Evolutionary conservation across 2,329 filamentous ascomycete species (phyloP).

Genomic region (Aureobasidium sp.): DNA sequence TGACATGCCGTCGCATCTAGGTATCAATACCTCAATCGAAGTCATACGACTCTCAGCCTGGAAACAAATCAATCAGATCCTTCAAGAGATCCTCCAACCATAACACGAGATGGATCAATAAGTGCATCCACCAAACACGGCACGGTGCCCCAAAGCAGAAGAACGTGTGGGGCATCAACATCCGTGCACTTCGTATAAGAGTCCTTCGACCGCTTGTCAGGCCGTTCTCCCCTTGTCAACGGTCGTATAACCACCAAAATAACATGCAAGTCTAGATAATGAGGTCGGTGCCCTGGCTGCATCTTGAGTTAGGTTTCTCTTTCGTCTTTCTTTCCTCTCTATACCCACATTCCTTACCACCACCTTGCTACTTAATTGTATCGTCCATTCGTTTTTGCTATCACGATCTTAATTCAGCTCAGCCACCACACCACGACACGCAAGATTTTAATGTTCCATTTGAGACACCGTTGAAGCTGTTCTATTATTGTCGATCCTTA

Average conservation of each 20-base stretch:
- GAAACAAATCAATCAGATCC: not conserved
- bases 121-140: not conserved
- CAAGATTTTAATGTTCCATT: not conserved
- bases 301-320: not conserved
- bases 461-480: conserved; percentile 20
- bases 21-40: not conserved
- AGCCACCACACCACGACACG: not conserved
- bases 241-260: conserved; percentile 11
- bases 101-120: conserved; percentile 18
- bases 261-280: conserved; percentile 15
- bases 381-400: conserved; percentile 19
- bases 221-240: conserved; percentile 14
- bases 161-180: conserved; percentile 10
- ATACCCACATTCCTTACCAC: conserved; percentile 10
- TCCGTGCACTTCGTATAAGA: conserved; percentile 20
- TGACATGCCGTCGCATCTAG: not conserved
- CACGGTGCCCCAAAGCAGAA: not conserved
- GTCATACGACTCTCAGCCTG: not conserved
- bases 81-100: not conserved
- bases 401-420: not conserved
- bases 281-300: conserved; percentile 6
- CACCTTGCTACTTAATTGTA: conserved; percentile 5
- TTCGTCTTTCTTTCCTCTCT: not conserved
- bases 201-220: not conserved
- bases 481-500: conserved; percentile 18